These are phyloP conservation scores for Scheffersomyces stambukii DNA, from an alignment of 1,139 yeast genomes.

Conservation along the genomic window DNA sequence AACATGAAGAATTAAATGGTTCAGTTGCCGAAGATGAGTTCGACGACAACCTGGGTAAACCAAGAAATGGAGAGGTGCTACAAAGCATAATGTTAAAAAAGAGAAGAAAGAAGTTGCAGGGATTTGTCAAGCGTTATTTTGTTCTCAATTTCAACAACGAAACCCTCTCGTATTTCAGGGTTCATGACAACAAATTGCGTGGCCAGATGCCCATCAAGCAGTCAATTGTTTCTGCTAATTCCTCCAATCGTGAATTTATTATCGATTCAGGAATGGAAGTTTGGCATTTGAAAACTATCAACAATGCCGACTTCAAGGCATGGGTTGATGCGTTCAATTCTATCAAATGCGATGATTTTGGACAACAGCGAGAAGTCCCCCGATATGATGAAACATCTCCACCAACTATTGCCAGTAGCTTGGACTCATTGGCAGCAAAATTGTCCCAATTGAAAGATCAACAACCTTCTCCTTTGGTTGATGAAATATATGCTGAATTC, in stretches of 20 bases:
- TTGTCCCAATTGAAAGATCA: conserved; percentile 18
- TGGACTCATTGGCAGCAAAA: conserved; percentile 11
- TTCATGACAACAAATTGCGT: conserved; percentile 66
- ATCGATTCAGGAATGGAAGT: conserved; percentile 95
- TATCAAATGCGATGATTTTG: conserved; percentile 25
- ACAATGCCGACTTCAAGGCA: conserved; percentile 59
- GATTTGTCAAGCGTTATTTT: conserved; percentile 81
- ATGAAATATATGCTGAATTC: conserved; percentile 11
- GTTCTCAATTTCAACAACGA: conserved; percentile 79
- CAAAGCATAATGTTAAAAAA: conserved; percentile 74
- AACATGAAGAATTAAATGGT: conserved; percentile 5
- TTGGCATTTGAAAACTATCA: conserved; percentile 79
- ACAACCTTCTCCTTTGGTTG: conserved; percentile 10
- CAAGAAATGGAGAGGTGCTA: conserved; percentile 55
- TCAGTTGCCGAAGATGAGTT: conserved; percentile 5
- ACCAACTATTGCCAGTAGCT: conserved; percentile 1
- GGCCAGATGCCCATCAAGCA: conserved; percentile 90
- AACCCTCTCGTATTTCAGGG: conserved; percentile 72
- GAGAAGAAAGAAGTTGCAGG: conserved; percentile 75
- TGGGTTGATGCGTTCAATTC: conserved; percentile 80
- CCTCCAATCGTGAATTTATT: conserved; percentile 62
- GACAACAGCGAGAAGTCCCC: conserved; percentile 3
- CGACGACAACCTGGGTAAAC: conserved; percentile 6
- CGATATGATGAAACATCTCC: conserved; percentile 1
- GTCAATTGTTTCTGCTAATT: conserved; percentile 77